phyloP scores from a whole-genome alignment of 2,329 filamentous ascomycete species.

The Monascus ruber region DNA sequence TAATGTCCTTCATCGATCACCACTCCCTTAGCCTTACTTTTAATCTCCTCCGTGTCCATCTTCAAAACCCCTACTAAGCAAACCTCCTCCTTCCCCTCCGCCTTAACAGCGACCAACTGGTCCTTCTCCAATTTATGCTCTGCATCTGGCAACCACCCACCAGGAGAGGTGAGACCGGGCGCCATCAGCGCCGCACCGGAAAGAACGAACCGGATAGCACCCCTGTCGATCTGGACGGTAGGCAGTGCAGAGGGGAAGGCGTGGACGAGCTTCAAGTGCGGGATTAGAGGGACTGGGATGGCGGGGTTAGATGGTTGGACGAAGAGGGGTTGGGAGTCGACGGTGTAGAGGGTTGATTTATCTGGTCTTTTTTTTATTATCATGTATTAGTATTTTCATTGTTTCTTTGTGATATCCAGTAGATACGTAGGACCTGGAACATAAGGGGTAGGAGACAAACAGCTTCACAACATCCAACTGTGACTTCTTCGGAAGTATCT shows the following conservation, averaged over 20 bases:
- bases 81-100: constrained; percentile 86
- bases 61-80: constrained; percentile 80
- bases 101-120: constrained; percentile 74
- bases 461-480: constrained; percentile 86
- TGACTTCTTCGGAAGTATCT: constrained; percentile 88
- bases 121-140: constrained; percentile 61
- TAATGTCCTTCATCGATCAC: constrained; percentile 92
- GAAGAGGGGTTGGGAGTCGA: constrained; percentile 70
- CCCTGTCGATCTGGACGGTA: constrained; percentile 79
- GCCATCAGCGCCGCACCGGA: constrained; percentile 93
- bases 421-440: not conserved
- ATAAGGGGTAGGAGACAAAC: constrained; percentile 24
- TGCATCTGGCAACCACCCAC: constrained; percentile 61
- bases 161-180: constrained; percentile 74
- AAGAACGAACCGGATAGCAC: constrained; percentile 92
- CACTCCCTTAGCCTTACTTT: constrained; percentile 85
- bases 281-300: constrained; percentile 61
- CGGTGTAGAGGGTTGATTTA: constrained; percentile 75
- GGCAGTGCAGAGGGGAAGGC: constrained; percentile 77
- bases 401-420: constrained; percentile 1
- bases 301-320: constrained; percentile 55
- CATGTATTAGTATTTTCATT: constrained; percentile 1
- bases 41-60: constrained; percentile 80
- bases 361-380: constrained; percentile 49
- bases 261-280: constrained; percentile 82